phyloP scores from a whole-genome alignment of 129 eudicot species.

The Flaveria robusta region DNA sequence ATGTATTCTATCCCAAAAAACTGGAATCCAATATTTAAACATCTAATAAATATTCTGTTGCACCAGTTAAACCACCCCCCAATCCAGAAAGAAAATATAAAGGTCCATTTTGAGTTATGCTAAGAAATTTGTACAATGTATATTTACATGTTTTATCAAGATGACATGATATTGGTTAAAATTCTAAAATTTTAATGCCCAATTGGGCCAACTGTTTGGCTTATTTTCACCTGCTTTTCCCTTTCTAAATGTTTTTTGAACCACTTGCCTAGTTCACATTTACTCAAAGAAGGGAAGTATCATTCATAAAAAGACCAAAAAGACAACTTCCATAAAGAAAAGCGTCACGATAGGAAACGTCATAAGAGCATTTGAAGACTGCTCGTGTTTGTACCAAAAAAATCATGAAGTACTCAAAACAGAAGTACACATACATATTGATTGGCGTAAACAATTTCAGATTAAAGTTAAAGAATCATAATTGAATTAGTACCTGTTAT shows the following conservation, averaged over 20 bases:
- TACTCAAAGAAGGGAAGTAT: not conserved
- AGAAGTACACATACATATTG: not conserved
- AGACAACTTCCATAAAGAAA: not conserved
- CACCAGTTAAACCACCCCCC: not conserved
- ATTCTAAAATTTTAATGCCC: too few relatives aligned
- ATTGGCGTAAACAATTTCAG: not conserved
- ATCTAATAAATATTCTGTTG: not conserved
- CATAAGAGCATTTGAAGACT: not conserved
- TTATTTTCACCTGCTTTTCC: not conserved
- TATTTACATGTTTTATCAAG: not conserved
- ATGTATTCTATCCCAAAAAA: not conserved
- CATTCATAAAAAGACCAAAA: not conserved
- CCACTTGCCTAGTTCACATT: not conserved
- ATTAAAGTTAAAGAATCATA: not conserved
- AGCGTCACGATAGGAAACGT: not conserved
- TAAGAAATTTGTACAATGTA: not conserved
- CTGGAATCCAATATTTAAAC: not conserved
- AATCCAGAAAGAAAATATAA: not conserved
- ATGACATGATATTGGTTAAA: not conserved
- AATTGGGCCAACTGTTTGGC: not conserved
- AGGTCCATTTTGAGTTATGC: not conserved
- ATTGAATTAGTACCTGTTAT: conserved; percentile 45
- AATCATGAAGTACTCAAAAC: not conserved
- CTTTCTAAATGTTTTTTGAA: not conserved
- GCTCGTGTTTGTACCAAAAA: not conserved